Percentiles rank a stretch among this genome's conserved stretches.
Evolutionary conservation across 106 monocot species (phyloP).

Genomic region (Acanthochlamys bracteata): DNA sequence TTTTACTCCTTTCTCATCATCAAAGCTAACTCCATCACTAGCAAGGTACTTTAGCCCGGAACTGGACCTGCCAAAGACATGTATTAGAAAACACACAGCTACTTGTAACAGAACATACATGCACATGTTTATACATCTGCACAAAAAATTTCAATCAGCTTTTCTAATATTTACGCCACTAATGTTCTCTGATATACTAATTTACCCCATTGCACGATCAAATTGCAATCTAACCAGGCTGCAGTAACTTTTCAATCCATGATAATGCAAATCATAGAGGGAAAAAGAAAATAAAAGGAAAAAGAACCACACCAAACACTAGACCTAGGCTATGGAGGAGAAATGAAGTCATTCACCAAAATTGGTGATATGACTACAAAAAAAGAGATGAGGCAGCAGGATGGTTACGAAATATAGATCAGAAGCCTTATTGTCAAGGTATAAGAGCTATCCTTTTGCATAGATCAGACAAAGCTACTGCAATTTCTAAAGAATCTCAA

Average conservation of each 20-base stretch:
- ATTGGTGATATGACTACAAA: neutral
- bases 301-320: too few relatives aligned
- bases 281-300: too few relatives aligned
- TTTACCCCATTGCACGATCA: too few relatives aligned
- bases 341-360: neutral
- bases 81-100: neutral
- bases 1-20: conserved; percentile 50
- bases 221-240: too few relatives aligned
- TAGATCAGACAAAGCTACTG: neutral
- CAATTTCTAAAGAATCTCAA: too few relatives aligned
- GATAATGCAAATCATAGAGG: too few relatives aligned
- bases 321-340: too few relatives aligned
- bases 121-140: neutral
- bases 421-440: neutral
- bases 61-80: conserved; percentile 30
- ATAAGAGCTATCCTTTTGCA: neutral
- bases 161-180: too few relatives aligned
- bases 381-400: neutral
- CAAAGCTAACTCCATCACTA: conserved; percentile 57
- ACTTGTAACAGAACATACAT: neutral
- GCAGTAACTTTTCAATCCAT: too few relatives aligned
- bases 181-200: too few relatives aligned
- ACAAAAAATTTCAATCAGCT: neutral
- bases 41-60: conserved; percentile 35
- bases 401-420: too few relatives aligned